Base-by-base conservation (phyloP, 352 stramenopile species). In the Lagenidium giganteum region DNA sequence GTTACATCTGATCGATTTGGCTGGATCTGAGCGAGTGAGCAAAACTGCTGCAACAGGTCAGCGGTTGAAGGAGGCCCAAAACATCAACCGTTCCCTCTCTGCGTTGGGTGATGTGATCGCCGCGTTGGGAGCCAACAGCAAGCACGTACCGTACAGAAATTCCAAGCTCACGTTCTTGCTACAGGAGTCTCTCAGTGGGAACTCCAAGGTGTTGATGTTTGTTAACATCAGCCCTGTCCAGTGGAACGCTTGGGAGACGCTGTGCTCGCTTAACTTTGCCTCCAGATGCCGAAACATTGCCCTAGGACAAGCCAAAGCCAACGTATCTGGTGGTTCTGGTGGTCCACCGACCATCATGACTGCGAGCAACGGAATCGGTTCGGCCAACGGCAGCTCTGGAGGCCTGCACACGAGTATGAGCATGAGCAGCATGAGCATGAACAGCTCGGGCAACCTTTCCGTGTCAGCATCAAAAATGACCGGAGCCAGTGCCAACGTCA, bases 61-160 rank as follows among this genome's bases (percentile, higher is more conserved):
- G 23, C 70, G 93, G 5, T 61, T 98, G 1, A 98, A 98, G 63
- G 95, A 98, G 53, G 94, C 95, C 14, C 90, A 96, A 44, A 96
- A 89, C 54, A 99, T 98, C 66, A 99, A 98, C 59, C 83, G 88
- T 11, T 98, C 86, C 12, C 65, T 99, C 0, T 95, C 86, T 2
- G 87, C 87, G 5, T 68, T 98, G 7, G 95, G 94, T 5, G 81
- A 98, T 49, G 95, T 99, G 33, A 98, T 98, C 45, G 76, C 93
- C 8, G 85, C 93, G 7, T 75, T 98, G 8, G 82, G 64, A 8
- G 59, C 67, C 2, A 75, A 64, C 34, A 92, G 64, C 48, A 94
- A 97, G 54, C 93, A 98, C 64, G 84, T 98, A 14, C 95, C 93
- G 13, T 98, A 97, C 54, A 83, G 95, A 16, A 96, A 98, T 64